Evolutionary conservation across 495 filamentous ascomycete species (phyloP).

Genomic region (Daldinia childiae): DNA sequence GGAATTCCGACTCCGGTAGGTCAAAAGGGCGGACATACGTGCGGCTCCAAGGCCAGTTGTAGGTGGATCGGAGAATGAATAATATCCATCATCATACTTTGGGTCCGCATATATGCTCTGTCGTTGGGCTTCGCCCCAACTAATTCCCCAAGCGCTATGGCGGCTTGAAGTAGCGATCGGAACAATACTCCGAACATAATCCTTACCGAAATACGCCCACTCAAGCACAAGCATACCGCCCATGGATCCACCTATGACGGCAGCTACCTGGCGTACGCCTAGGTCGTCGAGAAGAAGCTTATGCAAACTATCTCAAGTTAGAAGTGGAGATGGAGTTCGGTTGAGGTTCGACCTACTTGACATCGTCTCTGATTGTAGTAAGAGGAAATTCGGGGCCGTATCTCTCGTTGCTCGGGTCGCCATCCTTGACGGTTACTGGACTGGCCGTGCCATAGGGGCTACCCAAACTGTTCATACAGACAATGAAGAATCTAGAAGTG

Average conservation of each 20-base stretch:
- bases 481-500: constrained; percentile 87
- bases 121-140: constrained; percentile 96
- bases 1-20: constrained; percentile 94
- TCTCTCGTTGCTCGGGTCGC: constrained; percentile 72
- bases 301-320: constrained; percentile 71
- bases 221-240: constrained; percentile 97
- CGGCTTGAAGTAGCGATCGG: constrained; percentile 94
- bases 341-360: constrained; percentile 69
- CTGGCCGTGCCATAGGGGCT: constrained; percentile 97
- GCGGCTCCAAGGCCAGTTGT: constrained; percentile 88
- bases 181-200: constrained; percentile 90
- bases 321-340: constrained; percentile 9
- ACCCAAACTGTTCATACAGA: constrained; percentile 95
- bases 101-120: constrained; percentile 99
- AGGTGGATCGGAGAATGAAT: constrained; percentile 83
- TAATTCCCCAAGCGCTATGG: constrained; percentile 99
- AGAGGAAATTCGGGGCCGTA: constrained; percentile 98
- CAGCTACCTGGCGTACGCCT: constrained; percentile 84
- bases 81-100: constrained; percentile 98
- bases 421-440: constrained; percentile 88
- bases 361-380: constrained; percentile 94
- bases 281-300: constrained; percentile 90
- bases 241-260: constrained; percentile 96
- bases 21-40: constrained; percentile 94
- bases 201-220: constrained; percentile 94